Conservation (phyloP, 768 basidiomycete genomes). For the Pulveroboletus sp. region DNA sequence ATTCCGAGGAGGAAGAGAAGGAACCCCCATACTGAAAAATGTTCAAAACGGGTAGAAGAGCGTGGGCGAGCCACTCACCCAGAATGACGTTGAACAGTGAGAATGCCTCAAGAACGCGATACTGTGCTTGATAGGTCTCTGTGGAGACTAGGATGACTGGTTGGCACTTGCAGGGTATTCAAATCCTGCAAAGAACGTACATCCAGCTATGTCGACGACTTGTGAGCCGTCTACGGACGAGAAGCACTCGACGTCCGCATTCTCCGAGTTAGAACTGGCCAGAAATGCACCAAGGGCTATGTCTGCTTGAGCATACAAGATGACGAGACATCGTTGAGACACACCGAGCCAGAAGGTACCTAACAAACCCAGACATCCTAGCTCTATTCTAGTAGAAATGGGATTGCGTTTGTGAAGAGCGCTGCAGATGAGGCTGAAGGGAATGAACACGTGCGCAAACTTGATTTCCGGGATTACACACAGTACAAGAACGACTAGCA, state of each 20-base stretch:
- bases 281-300: conserved; percentile 72
- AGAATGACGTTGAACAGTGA: conserved; percentile 73
- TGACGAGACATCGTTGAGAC: conserved; percentile 20
- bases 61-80: conserved; percentile 37
- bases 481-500: conserved; percentile 66
- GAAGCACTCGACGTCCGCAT: conserved; percentile 81
- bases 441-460: conserved; percentile 1
- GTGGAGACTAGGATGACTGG: conserved; percentile 56
- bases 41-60: conserved; percentile 3
- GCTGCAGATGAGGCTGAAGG: conserved; percentile 56
- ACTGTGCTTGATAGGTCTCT: conserved; percentile 86
- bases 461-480: conserved; percentile 33
- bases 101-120: conserved; percentile 76
- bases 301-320: conserved; percentile 10
- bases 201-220: conserved; percentile 57
- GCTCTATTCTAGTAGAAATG: conserved; percentile 72
- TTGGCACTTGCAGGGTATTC: conserved; percentile 2
- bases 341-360: conserved; percentile 78
- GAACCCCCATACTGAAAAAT: conserved; percentile 43
- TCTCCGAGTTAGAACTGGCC: conserved; percentile 68
- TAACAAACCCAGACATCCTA: conserved; percentile 63
- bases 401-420: conserved; percentile 66
- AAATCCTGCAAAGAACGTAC: conserved; percentile 40
- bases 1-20: conserved; percentile 42
- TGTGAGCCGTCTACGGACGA: conserved; percentile 48